Conservation (phyloP, 2,329 filamentous ascomycete genomes). For the Calonectria fujianensis region DNA sequence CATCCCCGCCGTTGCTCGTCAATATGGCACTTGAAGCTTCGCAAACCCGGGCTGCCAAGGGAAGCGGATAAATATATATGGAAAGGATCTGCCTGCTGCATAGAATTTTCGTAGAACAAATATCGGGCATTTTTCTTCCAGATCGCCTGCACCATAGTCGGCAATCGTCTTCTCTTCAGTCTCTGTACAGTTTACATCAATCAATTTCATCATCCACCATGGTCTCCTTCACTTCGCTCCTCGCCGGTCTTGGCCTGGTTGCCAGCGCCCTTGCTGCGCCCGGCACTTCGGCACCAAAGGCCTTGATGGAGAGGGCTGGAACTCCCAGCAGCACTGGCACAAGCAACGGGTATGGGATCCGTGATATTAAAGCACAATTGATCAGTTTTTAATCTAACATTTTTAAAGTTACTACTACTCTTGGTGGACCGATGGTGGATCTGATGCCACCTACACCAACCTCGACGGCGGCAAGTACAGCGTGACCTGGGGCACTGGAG, state of each 20-base stretch:
- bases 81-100: not conserved
- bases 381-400: conserved; percentile 7
- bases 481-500: conserved; percentile 63
- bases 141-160: conserved; percentile 12
- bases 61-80: not conserved
- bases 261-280: conserved; percentile 48
- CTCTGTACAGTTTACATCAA: not conserved
- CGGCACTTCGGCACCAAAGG: conserved; percentile 45
- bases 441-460: conserved; percentile 66
- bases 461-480: conserved; percentile 64
- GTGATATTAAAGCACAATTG: not conserved
- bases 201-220: conserved; percentile 39
- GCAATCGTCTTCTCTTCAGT: conserved; percentile 14
- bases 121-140: not conserved
- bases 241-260: conserved; percentile 52
- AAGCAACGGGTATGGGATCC: conserved; percentile 58
- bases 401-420: conserved; percentile 64
- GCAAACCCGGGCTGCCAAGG: not conserved
- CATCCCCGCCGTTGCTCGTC: conserved; percentile 7
- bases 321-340: conserved; percentile 61
- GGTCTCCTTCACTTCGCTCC: conserved; percentile 53
- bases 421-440: conserved; percentile 68
- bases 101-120: conserved; percentile 15
- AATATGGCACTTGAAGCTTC: conserved; percentile 14
- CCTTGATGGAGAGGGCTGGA: conserved; percentile 42